Evolutionary conservation across 2,329 filamentous ascomycete species (phyloP).

Genomic region (Hirsutella rhossiliensis): DNA sequence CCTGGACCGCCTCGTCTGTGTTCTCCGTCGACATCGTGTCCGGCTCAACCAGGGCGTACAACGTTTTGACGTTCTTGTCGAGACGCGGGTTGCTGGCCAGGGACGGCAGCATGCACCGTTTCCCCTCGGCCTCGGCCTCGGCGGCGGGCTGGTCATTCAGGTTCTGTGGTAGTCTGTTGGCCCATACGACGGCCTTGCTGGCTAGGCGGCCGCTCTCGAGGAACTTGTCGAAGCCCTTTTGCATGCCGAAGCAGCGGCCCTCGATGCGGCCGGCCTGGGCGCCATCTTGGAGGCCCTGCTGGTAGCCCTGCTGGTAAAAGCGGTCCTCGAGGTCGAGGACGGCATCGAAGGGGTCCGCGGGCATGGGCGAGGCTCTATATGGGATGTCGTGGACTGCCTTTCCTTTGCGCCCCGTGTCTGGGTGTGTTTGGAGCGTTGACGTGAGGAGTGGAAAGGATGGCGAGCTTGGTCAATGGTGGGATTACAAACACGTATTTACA

Average conservation of each 20-base stretch:
- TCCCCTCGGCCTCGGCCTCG: neutral
- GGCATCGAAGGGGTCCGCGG: slow-evolving; percentile 40
- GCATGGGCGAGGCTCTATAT: neutral
- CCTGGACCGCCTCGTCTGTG: slow-evolving; percentile 76
- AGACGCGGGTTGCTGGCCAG: slow-evolving; percentile 53
- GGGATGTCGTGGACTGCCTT: too few species aligned
- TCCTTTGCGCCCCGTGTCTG: too few species aligned
- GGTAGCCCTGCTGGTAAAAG: slow-evolving; percentile 77
- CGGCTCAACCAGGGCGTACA: slow-evolving; percentile 70
- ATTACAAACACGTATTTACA: too few species aligned
- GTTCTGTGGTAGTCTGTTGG: slow-evolving; percentile 45
- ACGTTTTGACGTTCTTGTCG: slow-evolving; percentile 60
- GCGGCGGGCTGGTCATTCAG: slow-evolving; percentile 6
- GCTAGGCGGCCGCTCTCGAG: slow-evolving; percentile 66
- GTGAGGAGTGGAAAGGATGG: too few species aligned
- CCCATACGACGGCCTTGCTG: slow-evolving; percentile 74
- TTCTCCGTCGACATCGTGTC: slow-evolving; percentile 70
- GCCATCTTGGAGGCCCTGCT: slow-evolving; percentile 64
- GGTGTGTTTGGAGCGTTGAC: too few species aligned
- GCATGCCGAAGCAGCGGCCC: slow-evolving; percentile 79
- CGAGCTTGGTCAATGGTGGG: too few species aligned
- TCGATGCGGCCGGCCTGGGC: slow-evolving; percentile 68
- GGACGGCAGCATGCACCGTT: slow-evolving; percentile 18
- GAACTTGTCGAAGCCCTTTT: slow-evolving; percentile 92
- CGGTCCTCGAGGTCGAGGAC: slow-evolving; percentile 48